Evolutionary conservation across 2,329 filamentous ascomycete genomes (phyloP), one percentile per base, ranked within the genome.

Genomic region (Clonostachys rosea): DNA sequence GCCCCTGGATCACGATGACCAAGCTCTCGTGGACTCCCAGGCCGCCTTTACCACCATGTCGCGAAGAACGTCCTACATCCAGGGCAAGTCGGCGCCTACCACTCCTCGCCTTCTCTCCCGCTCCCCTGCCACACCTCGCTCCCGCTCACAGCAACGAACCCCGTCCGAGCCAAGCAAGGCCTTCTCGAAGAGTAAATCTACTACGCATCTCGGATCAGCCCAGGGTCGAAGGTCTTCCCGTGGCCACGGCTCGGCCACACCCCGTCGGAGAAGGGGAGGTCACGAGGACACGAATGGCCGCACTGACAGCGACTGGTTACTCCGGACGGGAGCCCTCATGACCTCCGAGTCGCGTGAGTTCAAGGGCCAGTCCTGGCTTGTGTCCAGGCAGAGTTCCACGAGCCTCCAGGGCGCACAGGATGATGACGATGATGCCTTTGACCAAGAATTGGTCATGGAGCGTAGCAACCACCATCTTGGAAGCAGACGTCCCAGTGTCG

Each of bases 331-430:
- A 42, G 81, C 81, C 7, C 59, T 84, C 42, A 77, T 87, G 54
- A 78, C 78, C 48, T 76, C 74, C 45, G 80, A 83, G 59, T 72
- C 82, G 16, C 71, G 83, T 48, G 84, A 87, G 59, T 83, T 71
- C 56, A 87, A 87, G 63, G 84, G 84, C 13, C 83, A 87, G 62
- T 68, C 77, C 13, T 88, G 84, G 84, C 74, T 88, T 17, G 70
- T 79, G n/a, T 80, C 81, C 20, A 74, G 81, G 42, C 79, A 78
- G 47, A 84, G 81, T 59, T 84, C 82, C 2, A 86, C 81, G 9
- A 84, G 77, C 57, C 70, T 86, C 16, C 66, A 74, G 1, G 78
- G 71, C 20, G 63, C 75, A 58, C 68, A 65, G 8, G 74, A 79
- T 34, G 68, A 69, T 5, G 78, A 79, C 10, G 73, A 79, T 33